phyloP scores from a whole-genome alignment of 768 basidiomycete genomes.

The Artomyces pyxidatus region DNA sequence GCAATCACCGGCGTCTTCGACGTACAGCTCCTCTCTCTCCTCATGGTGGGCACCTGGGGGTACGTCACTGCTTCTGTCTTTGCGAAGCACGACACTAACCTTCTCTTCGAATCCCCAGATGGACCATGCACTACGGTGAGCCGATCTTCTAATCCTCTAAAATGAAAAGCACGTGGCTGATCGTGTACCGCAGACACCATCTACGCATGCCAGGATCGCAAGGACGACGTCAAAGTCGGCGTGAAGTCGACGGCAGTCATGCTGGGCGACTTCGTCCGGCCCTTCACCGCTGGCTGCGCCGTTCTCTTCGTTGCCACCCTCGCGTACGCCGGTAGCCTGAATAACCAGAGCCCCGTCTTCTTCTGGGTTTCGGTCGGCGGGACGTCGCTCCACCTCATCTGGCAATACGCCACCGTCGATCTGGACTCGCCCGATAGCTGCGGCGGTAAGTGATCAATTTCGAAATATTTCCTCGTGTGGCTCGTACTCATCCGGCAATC shows the following conservation, averaged over 20 bases:
- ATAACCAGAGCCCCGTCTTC: conserved; percentile 42
- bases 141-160: background rate
- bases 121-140: background rate
- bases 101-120: background rate
- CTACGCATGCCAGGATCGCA: conserved; percentile 74
- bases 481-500: too few species aligned
- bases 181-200: conserved; percentile 52
- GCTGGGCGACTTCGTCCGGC: conserved; percentile 52
- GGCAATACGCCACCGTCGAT: conserved; percentile 40
- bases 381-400: conserved; percentile 33
- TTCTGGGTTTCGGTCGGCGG: conserved; percentile 40
- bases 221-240: conserved; percentile 65
- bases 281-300: conserved; percentile 47
- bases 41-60: background rate
- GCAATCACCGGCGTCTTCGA: conserved; percentile 1
- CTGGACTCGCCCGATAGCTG: conserved; percentile 38
- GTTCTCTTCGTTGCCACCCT: conserved; percentile 44
- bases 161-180: conserved; percentile 24
- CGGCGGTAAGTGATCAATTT: conserved; percentile 29
- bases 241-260: conserved; percentile 72
- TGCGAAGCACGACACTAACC: background rate
- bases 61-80: background rate
- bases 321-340: conserved; percentile 41
- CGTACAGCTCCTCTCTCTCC: background rate
- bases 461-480: too few species aligned